A percentile compares a stretch with the other conserved stretches of the same genome.
Evolutionary conservation across 208 protist species (phyloP).

Genomic region (Phytomonas francai): DNA sequence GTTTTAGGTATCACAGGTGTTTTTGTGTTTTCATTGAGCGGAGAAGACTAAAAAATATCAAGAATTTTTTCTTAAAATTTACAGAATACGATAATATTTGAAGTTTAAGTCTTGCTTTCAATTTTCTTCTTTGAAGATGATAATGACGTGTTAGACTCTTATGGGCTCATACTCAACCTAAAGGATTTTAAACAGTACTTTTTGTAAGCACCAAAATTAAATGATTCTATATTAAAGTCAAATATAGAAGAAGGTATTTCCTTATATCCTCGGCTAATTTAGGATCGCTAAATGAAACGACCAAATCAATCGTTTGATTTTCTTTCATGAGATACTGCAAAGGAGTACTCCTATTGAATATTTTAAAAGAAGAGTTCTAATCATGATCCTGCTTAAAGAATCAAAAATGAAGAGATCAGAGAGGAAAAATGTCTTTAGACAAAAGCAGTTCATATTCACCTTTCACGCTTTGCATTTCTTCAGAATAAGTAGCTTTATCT

Average conservation of each 20-base stretch:
- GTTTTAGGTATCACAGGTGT: background rate
- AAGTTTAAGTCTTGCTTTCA: background rate
- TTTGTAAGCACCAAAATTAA: background rate
- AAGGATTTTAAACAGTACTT: background rate
- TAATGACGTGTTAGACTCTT: background rate
- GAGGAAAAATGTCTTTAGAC: slow-evolving; percentile 90
- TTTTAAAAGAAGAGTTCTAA: background rate
- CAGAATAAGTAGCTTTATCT: slow-evolving; percentile 48
- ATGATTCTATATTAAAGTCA: background rate
- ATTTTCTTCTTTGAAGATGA: background rate
- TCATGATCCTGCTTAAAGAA: background rate
- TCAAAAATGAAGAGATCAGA: slow-evolving; percentile 32
- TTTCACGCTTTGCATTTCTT: slow-evolving; percentile 85
- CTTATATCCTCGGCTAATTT: background rate
- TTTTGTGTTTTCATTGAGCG: background rate
- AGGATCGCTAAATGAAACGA: background rate
- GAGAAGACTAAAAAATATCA: background rate
- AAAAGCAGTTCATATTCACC: slow-evolving; percentile 91
- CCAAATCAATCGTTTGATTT: background rate
- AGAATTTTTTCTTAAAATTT: background rate
- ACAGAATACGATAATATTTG: background rate
- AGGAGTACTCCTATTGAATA: background rate
- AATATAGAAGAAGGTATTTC: background rate
- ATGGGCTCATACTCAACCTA: background rate
- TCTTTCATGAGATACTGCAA: background rate